Conservation (phyloP, 2,329 filamentous ascomycete species). For the Ophiostoma populinum region DNA sequence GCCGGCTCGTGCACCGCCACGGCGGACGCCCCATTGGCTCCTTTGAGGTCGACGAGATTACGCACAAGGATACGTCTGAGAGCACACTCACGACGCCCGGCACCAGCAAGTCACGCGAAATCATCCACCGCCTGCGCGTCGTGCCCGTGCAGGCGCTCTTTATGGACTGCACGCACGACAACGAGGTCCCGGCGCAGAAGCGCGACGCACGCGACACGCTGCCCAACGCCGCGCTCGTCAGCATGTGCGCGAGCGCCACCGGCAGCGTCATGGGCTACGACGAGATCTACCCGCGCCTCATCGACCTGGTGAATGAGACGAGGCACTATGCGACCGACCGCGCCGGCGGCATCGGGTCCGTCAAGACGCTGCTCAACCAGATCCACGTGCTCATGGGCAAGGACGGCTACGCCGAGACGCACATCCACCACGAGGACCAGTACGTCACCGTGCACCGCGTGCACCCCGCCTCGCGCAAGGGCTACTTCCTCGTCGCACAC, state of each 20-base stretch:
- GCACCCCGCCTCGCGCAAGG: slow-evolving; percentile 79
- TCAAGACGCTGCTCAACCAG: slow-evolving; percentile 87
- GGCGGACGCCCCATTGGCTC: slow-evolving; percentile 90
- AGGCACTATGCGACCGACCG: slow-evolving; percentile 59
- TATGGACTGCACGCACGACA: slow-evolving; percentile 99
- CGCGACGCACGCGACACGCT: slow-evolving; percentile 86
- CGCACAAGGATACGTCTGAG: slow-evolving; percentile 15
- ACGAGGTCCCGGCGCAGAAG: slow-evolving; percentile 90
- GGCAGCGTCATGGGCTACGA: slow-evolving; percentile 98
- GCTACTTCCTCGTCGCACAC: slow-evolving; percentile 89
- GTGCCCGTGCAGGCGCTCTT: slow-evolving; percentile 84
- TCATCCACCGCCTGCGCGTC: slow-evolving; percentile 68
- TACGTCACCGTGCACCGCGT: slow-evolving; percentile 94
- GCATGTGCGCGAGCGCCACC: slow-evolving; percentile 87
- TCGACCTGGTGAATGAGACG: slow-evolving; percentile 87
- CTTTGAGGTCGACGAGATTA: slow-evolving; percentile 83
- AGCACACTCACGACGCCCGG: slow-evolving; percentile 14
- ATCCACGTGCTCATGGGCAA: slow-evolving; percentile 93
- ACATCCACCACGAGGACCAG: slow-evolving; percentile 90
- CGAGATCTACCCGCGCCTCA: slow-evolving; percentile 79
- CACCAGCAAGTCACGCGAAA: slow-evolving; percentile 32
- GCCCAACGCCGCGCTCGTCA: slow-evolving; percentile 82
- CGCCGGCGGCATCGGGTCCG: slow-evolving; percentile 63
- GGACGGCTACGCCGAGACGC: slow-evolving; percentile 85
- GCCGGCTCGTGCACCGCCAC: slow-evolving; percentile 80